Conservation (phyloP, 2,329 filamentous ascomycete species). For the Ophiostoma montium region DNA sequence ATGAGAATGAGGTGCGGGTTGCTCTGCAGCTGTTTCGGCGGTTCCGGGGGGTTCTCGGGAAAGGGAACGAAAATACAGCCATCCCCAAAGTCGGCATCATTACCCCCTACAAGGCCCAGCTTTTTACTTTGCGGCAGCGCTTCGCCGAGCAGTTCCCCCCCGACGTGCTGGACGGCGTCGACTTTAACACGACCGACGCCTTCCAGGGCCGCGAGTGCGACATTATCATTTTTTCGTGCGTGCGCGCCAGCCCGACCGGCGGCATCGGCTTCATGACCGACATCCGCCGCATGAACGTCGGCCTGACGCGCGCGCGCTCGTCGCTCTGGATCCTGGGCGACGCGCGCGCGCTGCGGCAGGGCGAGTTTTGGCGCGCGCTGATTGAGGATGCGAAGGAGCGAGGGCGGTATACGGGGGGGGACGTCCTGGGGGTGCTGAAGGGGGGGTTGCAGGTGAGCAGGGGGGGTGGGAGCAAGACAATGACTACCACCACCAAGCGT, state of each 20-base stretch:
- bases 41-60: slow-evolving; percentile 31
- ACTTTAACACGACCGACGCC: slow-evolving; percentile 98
- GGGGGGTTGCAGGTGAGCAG: neutral
- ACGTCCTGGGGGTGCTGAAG: slow-evolving; percentile 34
- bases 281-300: slow-evolving; percentile 98
- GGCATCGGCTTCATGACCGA: slow-evolving; percentile 98
- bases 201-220: slow-evolving; percentile 96
- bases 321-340: slow-evolving; percentile 95
- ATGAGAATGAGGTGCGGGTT: slow-evolving; percentile 72
- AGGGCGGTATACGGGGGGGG: slow-evolving; percentile 60
- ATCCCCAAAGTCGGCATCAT: slow-evolving; percentile 83
- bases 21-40: slow-evolving; percentile 75
- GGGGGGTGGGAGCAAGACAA: neutral
- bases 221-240: slow-evolving; percentile 97
- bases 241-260: slow-evolving; percentile 80
- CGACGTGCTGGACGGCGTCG: slow-evolving; percentile 60
- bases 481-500: too few relatives aligned
- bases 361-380: slow-evolving; percentile 79
- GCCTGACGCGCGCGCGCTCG: slow-evolving; percentile 88
- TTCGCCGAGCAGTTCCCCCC: slow-evolving; percentile 65
- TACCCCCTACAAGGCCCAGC: slow-evolving; percentile 91
- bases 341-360: slow-evolving; percentile 70
- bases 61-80: neutral
- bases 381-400: slow-evolving; percentile 68
- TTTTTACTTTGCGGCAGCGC: slow-evolving; percentile 61